phyloP scores from a whole-genome alignment of 2,329 filamentous ascomycete genomes.

The Rhytidhysteron rufulum region DNA sequence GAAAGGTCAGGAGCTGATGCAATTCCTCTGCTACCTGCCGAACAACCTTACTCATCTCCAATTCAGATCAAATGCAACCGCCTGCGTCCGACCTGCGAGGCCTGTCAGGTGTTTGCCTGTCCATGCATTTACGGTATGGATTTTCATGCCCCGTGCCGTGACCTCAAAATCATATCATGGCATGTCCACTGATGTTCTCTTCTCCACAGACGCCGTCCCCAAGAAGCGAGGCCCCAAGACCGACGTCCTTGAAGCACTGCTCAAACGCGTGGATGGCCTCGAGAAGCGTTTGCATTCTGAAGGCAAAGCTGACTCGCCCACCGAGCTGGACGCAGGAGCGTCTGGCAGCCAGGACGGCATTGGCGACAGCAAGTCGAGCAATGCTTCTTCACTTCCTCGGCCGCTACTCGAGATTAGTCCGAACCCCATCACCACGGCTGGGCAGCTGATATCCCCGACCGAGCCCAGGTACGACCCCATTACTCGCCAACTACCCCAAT shows the following conservation, averaged over 20 bases:
- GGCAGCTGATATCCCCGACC: conserved; percentile 33
- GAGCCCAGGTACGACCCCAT: conserved; percentile 38
- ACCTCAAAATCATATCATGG: conserved; percentile 2
- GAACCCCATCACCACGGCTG: conserved; percentile 16
- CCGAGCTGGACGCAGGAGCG: conserved; percentile 22
- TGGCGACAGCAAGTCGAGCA: conserved; percentile 16
- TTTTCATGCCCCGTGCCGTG: conserved; percentile 1
- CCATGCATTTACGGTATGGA: conserved; percentile 77
- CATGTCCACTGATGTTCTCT: no score
- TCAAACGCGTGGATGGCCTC: conserved; percentile 81
- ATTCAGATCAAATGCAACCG: conserved; percentile 87
- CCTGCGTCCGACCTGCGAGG: conserved; percentile 77
- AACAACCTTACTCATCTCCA: background rate
- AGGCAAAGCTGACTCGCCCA: conserved; percentile 41
- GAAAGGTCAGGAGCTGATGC: conserved; percentile 84
- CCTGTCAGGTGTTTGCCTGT: conserved; percentile 85
- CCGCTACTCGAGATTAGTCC: conserved; percentile 23
- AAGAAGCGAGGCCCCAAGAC: conserved; percentile 90
- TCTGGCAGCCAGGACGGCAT: conserved; percentile 19
- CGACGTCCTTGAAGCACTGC: conserved; percentile 76
- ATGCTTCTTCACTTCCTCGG: conserved; percentile 13
- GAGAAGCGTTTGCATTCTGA: conserved; percentile 70
- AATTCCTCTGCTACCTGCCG: no score
- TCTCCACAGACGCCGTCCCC: conserved; percentile 75
- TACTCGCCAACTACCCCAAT: no score